These are phyloP conservation scores for Erodium chrysanthum DNA, from an alignment of 441 rosid genomes.

Conservation along the genomic window DNA sequence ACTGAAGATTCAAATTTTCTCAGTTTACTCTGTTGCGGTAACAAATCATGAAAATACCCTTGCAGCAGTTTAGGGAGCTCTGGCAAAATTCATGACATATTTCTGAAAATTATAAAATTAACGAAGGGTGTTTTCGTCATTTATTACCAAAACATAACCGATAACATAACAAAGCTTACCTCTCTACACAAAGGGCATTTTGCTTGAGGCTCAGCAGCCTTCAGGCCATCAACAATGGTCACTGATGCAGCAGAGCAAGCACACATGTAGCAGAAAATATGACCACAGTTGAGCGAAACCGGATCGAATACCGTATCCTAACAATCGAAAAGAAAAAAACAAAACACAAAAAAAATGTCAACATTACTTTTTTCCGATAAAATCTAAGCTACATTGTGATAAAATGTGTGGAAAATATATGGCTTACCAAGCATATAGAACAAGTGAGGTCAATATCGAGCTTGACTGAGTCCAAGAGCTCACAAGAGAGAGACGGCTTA, in stretches of 20 bases:
- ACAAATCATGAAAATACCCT: too few relatives aligned
- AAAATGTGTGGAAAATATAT: too few relatives aligned
- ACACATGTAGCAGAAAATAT: slow-evolving; percentile 75
- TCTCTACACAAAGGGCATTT: slow-evolving; percentile 77
- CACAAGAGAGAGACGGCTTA: slow-evolving; percentile 62
- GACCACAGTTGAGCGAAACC: slow-evolving; percentile 77
- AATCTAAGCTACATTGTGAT: slow-evolving; percentile 12
- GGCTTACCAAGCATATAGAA: slow-evolving; percentile 75
- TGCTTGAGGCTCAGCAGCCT: slow-evolving; percentile 43
- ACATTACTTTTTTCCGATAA: not conserved
- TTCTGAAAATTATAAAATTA: too few relatives aligned
- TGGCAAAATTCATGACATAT: too few relatives aligned
- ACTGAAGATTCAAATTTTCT: not conserved
- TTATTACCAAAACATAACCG: too few relatives aligned
- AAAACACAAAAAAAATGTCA: too few relatives aligned
- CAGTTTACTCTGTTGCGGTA: too few relatives aligned
- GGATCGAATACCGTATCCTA: slow-evolving; percentile 90
- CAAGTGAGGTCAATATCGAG: slow-evolving; percentile 78
- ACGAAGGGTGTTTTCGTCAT: too few relatives aligned
- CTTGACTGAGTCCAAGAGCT: slow-evolving; percentile 68
- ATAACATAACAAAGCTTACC: slow-evolving; percentile 30
- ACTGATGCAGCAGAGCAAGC: slow-evolving; percentile 90
- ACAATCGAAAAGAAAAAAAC: slow-evolving; percentile 4
- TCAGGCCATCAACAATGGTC: slow-evolving; percentile 59
- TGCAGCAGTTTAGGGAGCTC: too few relatives aligned